Evolutionary conservation across 495 filamentous ascomycete genomes (phyloP), one percentile per base, ranked within the genome.

Genomic region (Cercophora scortea): DNA sequence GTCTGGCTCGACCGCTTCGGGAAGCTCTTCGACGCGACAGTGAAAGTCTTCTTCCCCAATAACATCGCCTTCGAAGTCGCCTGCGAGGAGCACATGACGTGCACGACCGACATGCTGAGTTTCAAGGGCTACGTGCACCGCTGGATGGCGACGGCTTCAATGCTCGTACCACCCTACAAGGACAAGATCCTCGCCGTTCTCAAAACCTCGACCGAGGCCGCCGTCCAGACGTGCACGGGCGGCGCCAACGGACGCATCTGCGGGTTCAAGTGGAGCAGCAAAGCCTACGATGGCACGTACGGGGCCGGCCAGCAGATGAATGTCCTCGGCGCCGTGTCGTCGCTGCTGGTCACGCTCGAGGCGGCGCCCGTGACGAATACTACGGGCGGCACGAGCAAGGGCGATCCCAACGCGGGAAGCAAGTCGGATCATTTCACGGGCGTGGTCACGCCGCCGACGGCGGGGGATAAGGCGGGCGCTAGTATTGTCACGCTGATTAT

Each of bases 81-180:
- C 19, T 93, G 89, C 71, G 88, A 91, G 63, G 66, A 62, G 60
- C 54, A 68, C 70, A 51, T 76, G 59, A 66, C 70, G 1, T 91
- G 88, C 71, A 81, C 87, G 51, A 79, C 81, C 39, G 88, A 93
- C 60, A 87, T 90, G 72, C 77, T 78, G 41, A 87, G 84, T 39
- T 95, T 91, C 81, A 95, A 93, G 69, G 87, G 87, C 35, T 94
- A 90, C 70, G 73, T 92, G 13, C 73, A 87, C 18, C 86, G 90
- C 19, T 95, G 88, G 86, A 78, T 95, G 67, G 81, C 82, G n/a
- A 70, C 73, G 6, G 77, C 80, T 4, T 84, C 84, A 8, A 80
- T 88, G 57, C 62, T 91, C 45, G 88, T 84, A 0, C 88, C 90
- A 3, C 86, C 81, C 63, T 83, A 77, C 2, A 69, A 68, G 32